Base-by-base conservation (phyloP, 139 green algal genomes). In the Auxenochlorella protothecoides region DNA sequence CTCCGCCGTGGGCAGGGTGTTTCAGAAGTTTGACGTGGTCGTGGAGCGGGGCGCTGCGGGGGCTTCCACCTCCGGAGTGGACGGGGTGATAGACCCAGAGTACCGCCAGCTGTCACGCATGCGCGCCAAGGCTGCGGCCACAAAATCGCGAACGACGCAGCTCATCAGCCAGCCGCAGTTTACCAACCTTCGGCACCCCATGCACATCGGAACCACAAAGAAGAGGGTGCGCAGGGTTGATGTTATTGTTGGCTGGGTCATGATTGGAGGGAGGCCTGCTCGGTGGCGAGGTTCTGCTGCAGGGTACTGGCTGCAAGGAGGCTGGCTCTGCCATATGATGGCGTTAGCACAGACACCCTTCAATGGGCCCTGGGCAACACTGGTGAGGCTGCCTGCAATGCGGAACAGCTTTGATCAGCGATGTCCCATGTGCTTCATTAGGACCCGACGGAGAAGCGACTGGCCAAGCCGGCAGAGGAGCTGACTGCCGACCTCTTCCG, bases 21-120 rank as follows among this genome's bases (percentile, higher is more conserved):
- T 74, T 16, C 80, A 86, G 57, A 78, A 78, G 55, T 76, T 85
- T 55, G 82, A 87, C 66, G 68, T 82, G 14, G 68, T 84, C 68
- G 72, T 81, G 5, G 66, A 60, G 4, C 61, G 68, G 16, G 59
- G 63, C 52, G 10, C 55, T 2, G 56, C 54, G 44, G 52, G 72
- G 12, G 64, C 54, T 11, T 10, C 60, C 8, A 51, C 10, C 6
- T 5, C 16, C 14, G 64, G 54, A 6, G 54, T 6, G 55, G 57
- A 6, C 27, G 65, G 9, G 11, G 62, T 61, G 59, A 55, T 79
- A 0, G 71, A 85, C 55, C 61, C 68, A 3, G 73, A 68, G n/a
- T 85, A 85, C 73, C 61, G 80, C 44, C 44, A 60, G 59, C 65
- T 85, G 44, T 71, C 72, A 1, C 72, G 80, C 9, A 16, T 77